Conservation (phyloP, 257 asterid genomes). For the Lycium barbarum region DNA sequence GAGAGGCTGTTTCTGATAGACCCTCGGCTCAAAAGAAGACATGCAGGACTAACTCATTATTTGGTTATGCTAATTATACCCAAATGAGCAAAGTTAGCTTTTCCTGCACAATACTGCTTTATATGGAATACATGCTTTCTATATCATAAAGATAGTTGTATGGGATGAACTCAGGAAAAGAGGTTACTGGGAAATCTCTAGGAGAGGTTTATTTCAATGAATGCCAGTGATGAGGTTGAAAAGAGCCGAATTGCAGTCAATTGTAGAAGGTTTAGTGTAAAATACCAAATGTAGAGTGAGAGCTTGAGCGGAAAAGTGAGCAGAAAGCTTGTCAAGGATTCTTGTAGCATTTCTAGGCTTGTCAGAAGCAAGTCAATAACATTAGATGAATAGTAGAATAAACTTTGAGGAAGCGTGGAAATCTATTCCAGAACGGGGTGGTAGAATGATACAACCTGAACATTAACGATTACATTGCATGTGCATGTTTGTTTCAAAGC, state of each 20-base stretch:
- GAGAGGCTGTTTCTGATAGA: too few species aligned
- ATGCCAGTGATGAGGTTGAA: neutral
- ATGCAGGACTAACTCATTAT: too few species aligned
- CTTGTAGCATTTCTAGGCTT: neutral
- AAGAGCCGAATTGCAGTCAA: neutral
- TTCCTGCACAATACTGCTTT: constrained; percentile 19
- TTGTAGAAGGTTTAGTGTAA: neutral
- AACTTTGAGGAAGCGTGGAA: neutral
- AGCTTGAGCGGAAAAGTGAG: neutral
- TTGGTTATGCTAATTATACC: neutral
- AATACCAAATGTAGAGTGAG: neutral
- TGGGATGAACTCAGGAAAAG: constrained; percentile 13
- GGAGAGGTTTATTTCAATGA: neutral
- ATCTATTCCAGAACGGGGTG: neutral
- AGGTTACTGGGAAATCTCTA: constrained; percentile 8
- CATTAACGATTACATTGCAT: neutral
- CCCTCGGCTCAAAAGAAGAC: too few species aligned
- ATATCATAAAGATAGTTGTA: neutral
- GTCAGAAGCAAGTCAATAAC: constrained; percentile 10
- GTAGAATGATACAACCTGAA: neutral
- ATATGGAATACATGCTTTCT: neutral
- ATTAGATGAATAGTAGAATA: neutral
- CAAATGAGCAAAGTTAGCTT: neutral
- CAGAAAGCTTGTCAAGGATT: constrained; percentile 3
- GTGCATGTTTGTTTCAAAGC: neutral